Conservation (phyloP, 1,284 basidiomycete species). For the Thelephora terrestris region DNA sequence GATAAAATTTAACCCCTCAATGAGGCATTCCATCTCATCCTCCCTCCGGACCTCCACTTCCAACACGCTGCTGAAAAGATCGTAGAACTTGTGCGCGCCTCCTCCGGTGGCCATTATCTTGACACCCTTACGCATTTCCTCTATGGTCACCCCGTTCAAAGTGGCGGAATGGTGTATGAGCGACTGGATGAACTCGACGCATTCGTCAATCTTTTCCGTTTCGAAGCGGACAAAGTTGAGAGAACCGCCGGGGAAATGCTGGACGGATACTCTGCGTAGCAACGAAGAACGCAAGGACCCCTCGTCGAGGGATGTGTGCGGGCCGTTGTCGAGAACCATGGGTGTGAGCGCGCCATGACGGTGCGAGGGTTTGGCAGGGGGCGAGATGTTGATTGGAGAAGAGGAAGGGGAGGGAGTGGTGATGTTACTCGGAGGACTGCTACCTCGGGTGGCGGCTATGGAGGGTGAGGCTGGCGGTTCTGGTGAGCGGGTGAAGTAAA, state of each 20-base stretch:
- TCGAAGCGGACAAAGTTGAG: constrained; percentile 98
- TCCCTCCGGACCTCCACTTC: constrained; percentile 83
- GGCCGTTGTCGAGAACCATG: constrained; percentile 47
- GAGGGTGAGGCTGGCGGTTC: constrained; percentile 67
- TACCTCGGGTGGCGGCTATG: constrained; percentile 46
- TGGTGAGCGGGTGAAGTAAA: constrained; percentile 93
- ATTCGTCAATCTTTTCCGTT: constrained; percentile 80
- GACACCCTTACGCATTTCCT: constrained; percentile 87
- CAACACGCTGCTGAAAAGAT: constrained; percentile 67
- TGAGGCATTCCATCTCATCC: constrained; percentile 99
- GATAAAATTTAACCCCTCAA: constrained; percentile 95
- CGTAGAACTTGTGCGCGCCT: constrained; percentile 92
- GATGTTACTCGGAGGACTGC: constrained; percentile 33
- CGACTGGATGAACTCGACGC: constrained; percentile 81
- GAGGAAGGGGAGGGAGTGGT: constrained; percentile 39
- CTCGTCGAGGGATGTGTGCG: constrained; percentile 32
- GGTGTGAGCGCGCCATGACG: constrained; percentile 77
- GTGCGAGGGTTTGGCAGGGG: constrained; percentile 22
- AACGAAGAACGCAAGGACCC: constrained; percentile 51
- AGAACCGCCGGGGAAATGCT: constrained; percentile 90
- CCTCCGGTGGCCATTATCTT: constrained; percentile 99
- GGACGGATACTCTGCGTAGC: constrained; percentile 57
- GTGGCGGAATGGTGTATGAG: constrained; percentile 83
- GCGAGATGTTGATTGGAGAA: constrained; percentile 25
- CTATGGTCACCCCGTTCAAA: constrained; percentile 83